Base-by-base conservation (phyloP, 2,329 filamentous ascomycete genomes). In the Tothia fuscella region DNA sequence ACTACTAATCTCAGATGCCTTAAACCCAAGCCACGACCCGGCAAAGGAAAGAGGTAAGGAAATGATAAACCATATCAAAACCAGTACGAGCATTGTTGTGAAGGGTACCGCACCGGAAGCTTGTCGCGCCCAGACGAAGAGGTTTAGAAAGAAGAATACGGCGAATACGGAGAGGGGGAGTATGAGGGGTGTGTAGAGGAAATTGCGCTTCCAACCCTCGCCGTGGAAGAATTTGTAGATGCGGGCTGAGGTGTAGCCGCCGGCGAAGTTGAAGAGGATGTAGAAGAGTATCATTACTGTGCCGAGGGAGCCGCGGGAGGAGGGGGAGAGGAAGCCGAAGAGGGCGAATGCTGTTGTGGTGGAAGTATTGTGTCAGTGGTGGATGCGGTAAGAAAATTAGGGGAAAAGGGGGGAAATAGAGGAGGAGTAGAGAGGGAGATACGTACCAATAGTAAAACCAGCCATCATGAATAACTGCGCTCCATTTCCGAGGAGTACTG, bases 391-490 rank as follows among this genome's bases (percentile, higher is more conserved):
- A 17, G 33, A 32, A 35, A 16, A 20, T 9, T 9, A 37, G 12
- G 12, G 4, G 6, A 25, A 25, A 37, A 17, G 14, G n/a, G 14
- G 14, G 17, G n/a, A 25, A 26, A 17, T 10, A n/a, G 9, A 26
- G 13, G 28, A 14, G 14, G 13, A 21, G 20, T 17, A 3, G 13
- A 12, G 20, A 12, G 20, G 33, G 31, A 35, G 16, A 20, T 9
- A 58, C 64, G 46, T 62, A 71, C 68, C 61, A 53, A 98, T 94
- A 36, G 91, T 96, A 56, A 88, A 79, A 24, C 86, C 91, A 2
- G 88, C 84, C 89, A 98, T 98, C 59, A 93, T 87, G 60, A 98
- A 96, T 3, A 98, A 76, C 63, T 98, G 91, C 9, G 85, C 86
- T 47, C 91, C 91, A 56, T 93, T 96, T 45, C 91, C 91, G 31